Evolutionary conservation across 2,329 filamentous ascomycete genomes (phyloP).

Genomic region (Sclerotinia spermophila): DNA sequence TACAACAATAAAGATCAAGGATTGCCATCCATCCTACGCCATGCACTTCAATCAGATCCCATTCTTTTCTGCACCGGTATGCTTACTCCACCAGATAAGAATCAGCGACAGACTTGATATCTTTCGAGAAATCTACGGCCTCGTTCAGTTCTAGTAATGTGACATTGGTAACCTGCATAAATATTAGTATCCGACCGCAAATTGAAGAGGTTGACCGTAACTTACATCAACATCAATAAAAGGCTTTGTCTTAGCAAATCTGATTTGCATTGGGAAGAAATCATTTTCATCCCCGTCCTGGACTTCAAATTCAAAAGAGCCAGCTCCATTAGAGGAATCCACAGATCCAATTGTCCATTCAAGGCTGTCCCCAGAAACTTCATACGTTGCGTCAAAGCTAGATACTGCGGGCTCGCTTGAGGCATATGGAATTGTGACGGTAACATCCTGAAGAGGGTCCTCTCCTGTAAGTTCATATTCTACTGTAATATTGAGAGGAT

Average conservation of each 20-base stretch:
- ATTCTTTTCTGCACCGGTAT: constrained; percentile 27
- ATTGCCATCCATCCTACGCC: constrained; percentile 26
- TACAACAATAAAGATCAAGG: constrained; percentile 21
- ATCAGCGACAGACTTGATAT: constrained; percentile 72
- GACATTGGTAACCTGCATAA: constrained; percentile 60
- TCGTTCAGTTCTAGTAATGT: constrained; percentile 71
- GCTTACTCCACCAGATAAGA: constrained; percentile 71
- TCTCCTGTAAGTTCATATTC: constrained; percentile 90
- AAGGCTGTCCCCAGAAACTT: constrained; percentile 85
- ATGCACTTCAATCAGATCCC: constrained; percentile 27
- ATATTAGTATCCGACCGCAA: constrained; percentile 31
- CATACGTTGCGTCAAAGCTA: constrained; percentile 91
- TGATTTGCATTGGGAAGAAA: constrained; percentile 96
- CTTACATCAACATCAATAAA: constrained; percentile 93
- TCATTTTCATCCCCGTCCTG: constrained; percentile 83
- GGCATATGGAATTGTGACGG: constrained; percentile 81
- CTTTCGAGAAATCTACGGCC: constrained; percentile 78
- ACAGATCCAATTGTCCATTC: constrained; percentile 92
- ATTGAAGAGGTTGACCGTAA: background rate
- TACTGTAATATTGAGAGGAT: constrained; percentile 84
- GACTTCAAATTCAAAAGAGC: constrained; percentile 94
- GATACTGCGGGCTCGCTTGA: constrained; percentile 83
- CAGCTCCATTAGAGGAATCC: constrained; percentile 75
- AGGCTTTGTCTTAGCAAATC: constrained; percentile 80
- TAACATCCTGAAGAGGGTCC: constrained; percentile 76